Conservation (phyloP, 2,329 filamentous ascomycete species). For the Dactylellina haptotyla region DNA sequence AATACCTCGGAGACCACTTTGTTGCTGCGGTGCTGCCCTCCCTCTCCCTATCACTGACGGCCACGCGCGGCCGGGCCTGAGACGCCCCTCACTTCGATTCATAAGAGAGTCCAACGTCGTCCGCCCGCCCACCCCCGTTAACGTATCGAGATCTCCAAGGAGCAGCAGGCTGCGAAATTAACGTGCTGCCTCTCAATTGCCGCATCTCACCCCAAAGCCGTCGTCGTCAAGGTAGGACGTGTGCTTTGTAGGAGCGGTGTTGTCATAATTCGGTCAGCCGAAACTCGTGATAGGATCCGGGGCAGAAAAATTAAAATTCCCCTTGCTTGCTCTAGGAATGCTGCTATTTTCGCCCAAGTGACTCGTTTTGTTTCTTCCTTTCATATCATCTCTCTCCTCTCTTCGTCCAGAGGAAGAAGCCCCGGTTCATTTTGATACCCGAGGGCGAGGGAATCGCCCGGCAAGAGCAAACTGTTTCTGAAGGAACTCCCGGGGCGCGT, state of each 20-base stretch:
- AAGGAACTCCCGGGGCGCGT: conserved; percentile 45
- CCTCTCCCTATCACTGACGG: conserved; percentile 36
- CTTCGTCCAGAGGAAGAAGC: conserved; percentile 29
- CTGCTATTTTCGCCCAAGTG: conserved; percentile 20
- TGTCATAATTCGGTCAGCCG: too few relatives aligned
- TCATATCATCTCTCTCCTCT: too few relatives aligned
- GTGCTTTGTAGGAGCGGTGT: too few relatives aligned
- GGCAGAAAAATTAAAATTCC: conserved; percentile 42
- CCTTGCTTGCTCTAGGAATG: conserved; percentile 53
- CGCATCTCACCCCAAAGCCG: conserved; percentile 8
- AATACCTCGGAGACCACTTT: conserved; percentile 30
- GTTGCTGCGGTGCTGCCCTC: conserved; percentile 18
- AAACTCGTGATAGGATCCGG: conserved; percentile 19
- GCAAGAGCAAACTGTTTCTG: conserved; percentile 22
- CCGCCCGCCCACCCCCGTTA: not conserved
- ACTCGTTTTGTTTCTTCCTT: conserved; percentile 5
- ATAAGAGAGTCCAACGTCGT: conserved; percentile 14
- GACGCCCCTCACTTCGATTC: conserved; percentile 45
- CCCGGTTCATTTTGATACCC: too few relatives aligned
- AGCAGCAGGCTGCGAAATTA: not conserved
- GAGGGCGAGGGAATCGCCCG: conserved; percentile 14
- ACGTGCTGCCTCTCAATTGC: conserved; percentile 47
- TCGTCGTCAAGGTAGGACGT: too few relatives aligned
- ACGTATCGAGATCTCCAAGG: not conserved
- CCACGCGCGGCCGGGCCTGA: conserved; percentile 32